A percentile compares a stretch with the other conserved stretches of the same genome.
Evolutionary conservation across 345 rosid species (phyloP).

Genomic region (Aquilaria sinensis): DNA sequence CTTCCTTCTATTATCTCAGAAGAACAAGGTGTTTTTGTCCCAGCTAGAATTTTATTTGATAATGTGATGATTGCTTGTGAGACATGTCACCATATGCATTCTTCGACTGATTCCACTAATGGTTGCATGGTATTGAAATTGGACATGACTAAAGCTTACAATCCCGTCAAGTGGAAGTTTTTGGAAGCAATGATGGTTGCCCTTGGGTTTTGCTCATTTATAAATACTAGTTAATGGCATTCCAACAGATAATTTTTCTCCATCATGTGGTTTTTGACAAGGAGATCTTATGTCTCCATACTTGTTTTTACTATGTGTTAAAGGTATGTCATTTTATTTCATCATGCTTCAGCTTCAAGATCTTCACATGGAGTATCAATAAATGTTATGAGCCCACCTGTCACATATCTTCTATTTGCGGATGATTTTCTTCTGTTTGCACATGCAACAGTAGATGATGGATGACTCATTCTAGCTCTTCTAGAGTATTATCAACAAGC

Average conservation of each 20-base stretch:
- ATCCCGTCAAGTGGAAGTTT: neutral
- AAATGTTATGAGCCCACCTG: neutral
- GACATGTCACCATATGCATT: too few species aligned
- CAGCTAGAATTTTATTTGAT: too few species aligned
- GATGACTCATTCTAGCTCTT: neutral
- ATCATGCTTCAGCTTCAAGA: neutral
- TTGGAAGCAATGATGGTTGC: neutral
- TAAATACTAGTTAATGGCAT: neutral
- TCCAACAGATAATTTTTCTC: neutral
- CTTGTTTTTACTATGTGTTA: too few species aligned
- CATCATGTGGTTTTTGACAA: neutral
- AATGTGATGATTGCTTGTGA: too few species aligned
- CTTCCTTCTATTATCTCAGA: too few species aligned
- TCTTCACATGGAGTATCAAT: neutral
- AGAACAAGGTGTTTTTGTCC: too few species aligned
- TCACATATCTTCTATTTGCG: neutral
- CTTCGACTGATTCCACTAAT: too few species aligned
- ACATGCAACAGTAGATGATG: too few species aligned
- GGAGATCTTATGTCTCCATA: neutral
- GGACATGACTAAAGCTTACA: neutral
- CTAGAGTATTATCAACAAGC: neutral
- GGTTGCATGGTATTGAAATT: neutral
- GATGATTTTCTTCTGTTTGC: neutral
- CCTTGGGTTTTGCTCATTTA: neutral
- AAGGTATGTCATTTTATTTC: too few species aligned